Conservation (phyloP, 805 yeast species). For the Metschnikowia borealis region DNA sequence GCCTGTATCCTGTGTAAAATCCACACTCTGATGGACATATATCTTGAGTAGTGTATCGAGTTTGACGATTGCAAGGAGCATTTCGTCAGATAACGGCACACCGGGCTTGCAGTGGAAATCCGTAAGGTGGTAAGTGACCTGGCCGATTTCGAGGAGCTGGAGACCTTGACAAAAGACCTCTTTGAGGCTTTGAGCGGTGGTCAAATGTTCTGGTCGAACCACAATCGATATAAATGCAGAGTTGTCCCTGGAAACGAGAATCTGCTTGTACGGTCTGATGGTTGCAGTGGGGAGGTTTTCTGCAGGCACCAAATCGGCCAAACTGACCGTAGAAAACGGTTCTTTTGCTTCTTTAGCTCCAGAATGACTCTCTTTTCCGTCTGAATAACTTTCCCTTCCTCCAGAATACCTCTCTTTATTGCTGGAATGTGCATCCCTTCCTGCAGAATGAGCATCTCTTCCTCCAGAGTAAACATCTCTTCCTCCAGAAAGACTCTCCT, state of each 20-base stretch:
- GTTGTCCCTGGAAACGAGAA: slow-evolving; percentile 67
- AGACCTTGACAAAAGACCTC: slow-evolving; percentile 35
- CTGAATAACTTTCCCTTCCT: no score
- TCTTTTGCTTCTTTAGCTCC: no score
- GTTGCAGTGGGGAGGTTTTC: background rate
- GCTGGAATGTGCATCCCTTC: no score
- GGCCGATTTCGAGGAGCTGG: slow-evolving; percentile 30
- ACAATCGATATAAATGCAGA: slow-evolving; percentile 49
- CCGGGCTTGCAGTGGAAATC: slow-evolving; percentile 65
- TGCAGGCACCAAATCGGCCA: background rate
- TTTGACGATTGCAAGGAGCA: slow-evolving; percentile 35
- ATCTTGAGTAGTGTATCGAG: slow-evolving; percentile 33
- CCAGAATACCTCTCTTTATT: no score
- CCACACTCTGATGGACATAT: slow-evolving; percentile 29
- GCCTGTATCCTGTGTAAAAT: slow-evolving; percentile 29
- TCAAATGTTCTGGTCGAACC: slow-evolving; percentile 15
- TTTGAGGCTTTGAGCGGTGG: slow-evolving; percentile 32
- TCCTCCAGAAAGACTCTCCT: no score
- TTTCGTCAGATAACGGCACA: slow-evolving; percentile 48
- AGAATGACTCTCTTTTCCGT: no score
- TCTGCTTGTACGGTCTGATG: slow-evolving; percentile 17
- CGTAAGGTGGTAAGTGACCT: slow-evolving; percentile 52
- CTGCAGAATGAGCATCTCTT: no score
- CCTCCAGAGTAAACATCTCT: no score
- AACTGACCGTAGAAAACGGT: background rate